These are phyloP conservation scores for Talaromyces sp. DNA, from an alignment of 2,329 filamentous ascomycete genomes.

Conservation along the genomic window DNA sequence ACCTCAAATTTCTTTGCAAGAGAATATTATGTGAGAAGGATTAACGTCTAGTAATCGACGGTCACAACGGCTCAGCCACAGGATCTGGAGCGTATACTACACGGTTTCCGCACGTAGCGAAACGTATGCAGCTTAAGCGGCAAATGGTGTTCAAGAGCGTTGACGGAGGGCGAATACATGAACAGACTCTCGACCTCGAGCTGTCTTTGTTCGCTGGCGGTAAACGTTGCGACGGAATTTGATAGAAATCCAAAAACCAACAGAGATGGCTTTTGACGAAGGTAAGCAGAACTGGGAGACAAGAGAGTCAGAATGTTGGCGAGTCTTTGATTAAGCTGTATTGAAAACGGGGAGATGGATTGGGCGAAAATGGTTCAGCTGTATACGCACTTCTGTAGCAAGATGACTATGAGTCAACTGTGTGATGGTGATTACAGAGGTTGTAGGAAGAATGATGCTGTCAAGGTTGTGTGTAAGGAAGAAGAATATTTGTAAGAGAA, in stretches of 20 bases:
- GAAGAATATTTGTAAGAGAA: constrained; percentile 2
- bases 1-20: constrained; percentile 15
- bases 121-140: constrained; percentile 95
- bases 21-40: not conserved
- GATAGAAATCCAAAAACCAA: constrained; percentile 5
- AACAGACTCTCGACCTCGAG: constrained; percentile 54
- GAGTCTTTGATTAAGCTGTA: not conserved
- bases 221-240: constrained; percentile 10
- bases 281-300: not conserved
- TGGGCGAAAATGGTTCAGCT: not conserved
- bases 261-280: not conserved
- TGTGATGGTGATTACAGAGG: not conserved
- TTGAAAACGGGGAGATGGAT: not conserved
- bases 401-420: not conserved
- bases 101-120: constrained; percentile 91
- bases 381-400: not conserved
- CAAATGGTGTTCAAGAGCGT: constrained; percentile 90
- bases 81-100: constrained; percentile 81
- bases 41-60: constrained; percentile 34
- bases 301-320: not conserved
- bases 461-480: not conserved
- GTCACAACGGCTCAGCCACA: constrained; percentile 68
- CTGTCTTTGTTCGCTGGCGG: constrained; percentile 33
- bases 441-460: not conserved
- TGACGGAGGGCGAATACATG: constrained; percentile 98